Percentiles rank a stretch among this genome's conserved stretches.
Conservation (phyloP, 1,139 yeast species). For the Yamadazyma atmosphaerica region DNA sequence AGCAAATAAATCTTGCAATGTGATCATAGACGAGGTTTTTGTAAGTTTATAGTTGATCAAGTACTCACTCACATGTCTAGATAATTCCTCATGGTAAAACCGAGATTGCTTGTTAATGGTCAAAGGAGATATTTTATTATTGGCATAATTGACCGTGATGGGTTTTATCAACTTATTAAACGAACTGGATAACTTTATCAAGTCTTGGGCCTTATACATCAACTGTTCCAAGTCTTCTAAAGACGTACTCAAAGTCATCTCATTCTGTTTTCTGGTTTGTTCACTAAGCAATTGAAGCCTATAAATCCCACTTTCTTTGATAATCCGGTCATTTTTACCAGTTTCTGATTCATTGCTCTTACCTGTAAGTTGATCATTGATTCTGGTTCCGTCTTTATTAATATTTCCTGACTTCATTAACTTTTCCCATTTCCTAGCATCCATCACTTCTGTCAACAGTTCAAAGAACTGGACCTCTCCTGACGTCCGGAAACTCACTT, state of each 20-base stretch:
- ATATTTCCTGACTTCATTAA: conserved; percentile 37
- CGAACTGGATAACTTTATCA: conserved; percentile 55
- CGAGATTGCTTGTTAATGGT: conserved; percentile 29
- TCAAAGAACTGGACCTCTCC: conserved; percentile 53
- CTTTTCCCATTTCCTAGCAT: conserved; percentile 47
- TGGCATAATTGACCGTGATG: conserved; percentile 5
- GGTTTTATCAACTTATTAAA: conserved; percentile 38
- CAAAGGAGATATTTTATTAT: conserved; percentile 25
- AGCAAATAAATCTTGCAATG: conserved; percentile 45
- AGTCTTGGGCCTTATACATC: conserved; percentile 75
- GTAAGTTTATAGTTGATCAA: conserved; percentile 36
- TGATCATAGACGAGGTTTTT: conserved; percentile 38
- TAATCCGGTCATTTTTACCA: too few species aligned
- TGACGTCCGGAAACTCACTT: conserved; percentile 62
- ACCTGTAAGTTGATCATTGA: conserved; percentile 12
- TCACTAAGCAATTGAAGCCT: conserved; percentile 67
- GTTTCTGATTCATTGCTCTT: neutral
- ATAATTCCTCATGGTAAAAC: conserved; percentile 38
- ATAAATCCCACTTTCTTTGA: conserved; percentile 56
- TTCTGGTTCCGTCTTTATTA: conserved; percentile 37
- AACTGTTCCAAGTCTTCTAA: conserved; percentile 76
- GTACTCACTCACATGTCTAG: conserved; percentile 54
- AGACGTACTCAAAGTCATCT: conserved; percentile 64
- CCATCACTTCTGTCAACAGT: conserved; percentile 42
- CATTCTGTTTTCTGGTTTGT: conserved; percentile 58